Conservation (phyloP, 2,329 filamentous ascomycete species). For the Phaeosphaeriaceae sp. region DNA sequence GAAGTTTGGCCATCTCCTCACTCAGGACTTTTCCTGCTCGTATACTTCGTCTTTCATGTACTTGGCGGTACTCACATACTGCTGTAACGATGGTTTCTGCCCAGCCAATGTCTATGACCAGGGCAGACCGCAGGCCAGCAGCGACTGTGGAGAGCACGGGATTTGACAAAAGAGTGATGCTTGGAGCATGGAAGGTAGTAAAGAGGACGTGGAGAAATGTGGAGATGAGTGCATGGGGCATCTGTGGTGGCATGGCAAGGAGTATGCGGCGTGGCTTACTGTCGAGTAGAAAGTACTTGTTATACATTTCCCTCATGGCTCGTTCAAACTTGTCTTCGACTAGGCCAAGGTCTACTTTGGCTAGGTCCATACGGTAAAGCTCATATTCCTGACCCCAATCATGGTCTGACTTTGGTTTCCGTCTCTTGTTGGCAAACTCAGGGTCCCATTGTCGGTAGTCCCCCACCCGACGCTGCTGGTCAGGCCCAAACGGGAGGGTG, state of each 20-base stretch:
- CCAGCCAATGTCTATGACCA: slow-evolving; percentile 94
- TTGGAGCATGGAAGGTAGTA: slow-evolving; percentile 77
- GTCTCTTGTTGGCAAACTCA: slow-evolving; percentile 58
- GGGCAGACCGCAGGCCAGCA: slow-evolving; percentile 82
- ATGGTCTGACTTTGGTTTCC: slow-evolving; percentile 54
- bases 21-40: slow-evolving; percentile 76
- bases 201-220: slow-evolving; percentile 80
- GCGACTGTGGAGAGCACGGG: slow-evolving; percentile 76
- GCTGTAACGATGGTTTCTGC: slow-evolving; percentile 84
- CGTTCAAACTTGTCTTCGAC: slow-evolving; percentile 88
- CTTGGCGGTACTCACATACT: slow-evolving; percentile 88
- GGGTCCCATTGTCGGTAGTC: slow-evolving; percentile 77
- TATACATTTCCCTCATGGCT: slow-evolving; percentile 79
- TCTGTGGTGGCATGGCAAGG: slow-evolving; percentile 75
- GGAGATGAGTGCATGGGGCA: slow-evolving; percentile 80
- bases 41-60: slow-evolving; percentile 71
- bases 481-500: slow-evolving; percentile 73
- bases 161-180: slow-evolving; percentile 79
- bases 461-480: slow-evolving; percentile 76
- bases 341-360: slow-evolving; percentile 75
- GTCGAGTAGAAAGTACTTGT: slow-evolving; percentile 74
- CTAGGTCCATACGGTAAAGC: slow-evolving; percentile 79
- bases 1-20: slow-evolving; percentile 69
- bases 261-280: slow-evolving; percentile 76
- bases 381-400: slow-evolving; percentile 71